These are phyloP conservation scores for Pichia insulana DNA, from an alignment of 805 yeast genomes.

Conservation along the genomic window DNA sequence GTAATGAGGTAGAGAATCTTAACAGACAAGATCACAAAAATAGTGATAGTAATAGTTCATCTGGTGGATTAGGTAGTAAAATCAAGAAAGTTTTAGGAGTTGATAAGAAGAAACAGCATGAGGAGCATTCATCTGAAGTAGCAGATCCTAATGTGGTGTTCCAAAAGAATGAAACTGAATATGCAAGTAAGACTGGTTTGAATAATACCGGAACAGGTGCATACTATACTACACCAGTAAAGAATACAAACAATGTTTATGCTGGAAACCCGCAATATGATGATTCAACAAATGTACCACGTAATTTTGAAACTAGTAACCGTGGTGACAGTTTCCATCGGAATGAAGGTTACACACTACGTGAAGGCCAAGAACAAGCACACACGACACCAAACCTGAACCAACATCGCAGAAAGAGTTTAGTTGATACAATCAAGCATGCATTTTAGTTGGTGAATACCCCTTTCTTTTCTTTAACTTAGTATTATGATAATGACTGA, in stretches of 20 bases:
- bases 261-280: neutral
- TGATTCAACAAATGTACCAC: neutral
- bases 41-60: neutral
- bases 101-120: neutral
- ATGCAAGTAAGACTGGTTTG: neutral
- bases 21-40: neutral
- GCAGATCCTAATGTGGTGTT: neutral
- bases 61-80: neutral
- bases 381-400: neutral
- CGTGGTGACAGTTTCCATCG: neutral
- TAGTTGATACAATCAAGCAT: slow-evolving; percentile 9
- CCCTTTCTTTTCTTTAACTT: too few relatives aligned
- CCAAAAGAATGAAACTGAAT: neutral
- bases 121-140: neutral
- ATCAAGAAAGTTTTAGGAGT: neutral
- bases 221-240: too few relatives aligned
- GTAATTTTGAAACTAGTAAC: too few relatives aligned
- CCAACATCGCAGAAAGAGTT: slow-evolving; percentile 6
- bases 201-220: too few relatives aligned
- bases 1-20: too few relatives aligned
- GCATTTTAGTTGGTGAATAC: slow-evolving; percentile 1
- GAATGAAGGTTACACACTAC: neutral
- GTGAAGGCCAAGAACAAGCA: neutral
- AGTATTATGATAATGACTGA: neutral
- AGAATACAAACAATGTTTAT: too few relatives aligned